These are phyloP conservation scores for Candida tallmaniae DNA, from an alignment of 805 yeast genomes.

Conservation along the genomic window DNA sequence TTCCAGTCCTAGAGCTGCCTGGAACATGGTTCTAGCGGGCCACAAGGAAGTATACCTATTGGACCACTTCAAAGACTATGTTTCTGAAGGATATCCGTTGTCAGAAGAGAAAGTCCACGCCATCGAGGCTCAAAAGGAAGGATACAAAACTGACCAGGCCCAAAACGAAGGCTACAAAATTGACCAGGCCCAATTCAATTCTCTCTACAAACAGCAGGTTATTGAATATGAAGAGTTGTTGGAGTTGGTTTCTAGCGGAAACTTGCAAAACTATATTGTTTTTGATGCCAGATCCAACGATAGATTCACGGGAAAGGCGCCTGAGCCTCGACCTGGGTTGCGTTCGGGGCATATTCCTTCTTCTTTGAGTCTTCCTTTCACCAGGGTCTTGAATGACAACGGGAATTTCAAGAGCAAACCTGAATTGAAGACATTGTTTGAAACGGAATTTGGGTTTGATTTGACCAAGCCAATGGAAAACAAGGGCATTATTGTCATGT, in stretches of 20 bases:
- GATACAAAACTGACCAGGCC: conserved; percentile 26
- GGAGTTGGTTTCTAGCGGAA: conserved; percentile 48
- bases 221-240: conserved; percentile 63
- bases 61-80: conserved; percentile 61
- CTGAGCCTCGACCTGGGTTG: conserved; percentile 88
- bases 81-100: conserved; percentile 25
- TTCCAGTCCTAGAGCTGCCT: conserved; percentile 86
- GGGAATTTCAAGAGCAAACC: conserved; percentile 45
- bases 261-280: conserved; percentile 45
- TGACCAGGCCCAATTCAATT: conserved; percentile 32
- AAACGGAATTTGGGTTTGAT: conserved; percentile 26
- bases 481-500: conserved; percentile 71
- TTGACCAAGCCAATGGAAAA: conserved; percentile 18
- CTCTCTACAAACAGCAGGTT: conserved; percentile 46
- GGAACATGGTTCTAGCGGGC: conserved; percentile 81
- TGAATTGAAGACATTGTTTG: conserved; percentile 46
- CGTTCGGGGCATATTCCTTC: conserved; percentile 89
- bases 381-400: conserved; percentile 48
- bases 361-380: conserved; percentile 71
- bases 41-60: conserved; percentile 66
- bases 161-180: conserved; percentile 18
- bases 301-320: conserved; percentile 72
- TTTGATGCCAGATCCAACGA: conserved; percentile 80
- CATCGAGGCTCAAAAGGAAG: conserved; percentile 15
- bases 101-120: conserved; percentile 9